Conservation (phyloP, 2,329 filamentous ascomycete genomes). For the Diaporthe capsici region DNA sequence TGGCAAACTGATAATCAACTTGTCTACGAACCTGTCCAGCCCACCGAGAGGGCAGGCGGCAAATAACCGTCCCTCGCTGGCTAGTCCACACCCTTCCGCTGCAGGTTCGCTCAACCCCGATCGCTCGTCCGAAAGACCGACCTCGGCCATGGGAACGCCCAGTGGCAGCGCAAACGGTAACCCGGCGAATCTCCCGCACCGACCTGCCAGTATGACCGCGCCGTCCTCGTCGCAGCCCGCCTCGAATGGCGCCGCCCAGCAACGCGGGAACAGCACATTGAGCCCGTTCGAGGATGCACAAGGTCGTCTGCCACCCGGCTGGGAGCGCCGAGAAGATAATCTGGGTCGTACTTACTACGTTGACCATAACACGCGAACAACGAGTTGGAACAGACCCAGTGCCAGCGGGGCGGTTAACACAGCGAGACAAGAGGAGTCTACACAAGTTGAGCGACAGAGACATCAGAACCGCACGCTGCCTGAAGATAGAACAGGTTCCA, state of each 20-base stretch:
- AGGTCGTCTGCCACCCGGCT: constrained; percentile 90
- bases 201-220: constrained; percentile 63
- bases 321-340: constrained; percentile 97
- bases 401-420: constrained; percentile 83
- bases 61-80: constrained; percentile 62
- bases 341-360: constrained; percentile 97
- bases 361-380: constrained; percentile 96
- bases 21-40: constrained; percentile 88
- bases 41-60: constrained; percentile 72
- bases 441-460: constrained; percentile 90
- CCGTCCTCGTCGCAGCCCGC: constrained; percentile 50
- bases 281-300: constrained; percentile 98
- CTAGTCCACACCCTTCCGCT: constrained; percentile 59
- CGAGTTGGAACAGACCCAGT: constrained; percentile 94
- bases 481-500: constrained; percentile 94
- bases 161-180: constrained; percentile 61
- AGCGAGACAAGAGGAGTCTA: constrained; percentile 87
- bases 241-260: constrained; percentile 54
- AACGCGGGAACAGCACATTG: constrained; percentile 69
- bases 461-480: constrained; percentile 97
- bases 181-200: constrained; percentile 58
- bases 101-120: constrained; percentile 60
- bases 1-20: constrained; percentile 95
- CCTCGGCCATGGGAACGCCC: constrained; percentile 66
- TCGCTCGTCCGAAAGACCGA: constrained; percentile 62